Percentiles rank a stretch among this genome's conserved stretches.
phyloP scores from a whole-genome alignment of 163 green algal species.

The Smithsoniella earleae region DNA sequence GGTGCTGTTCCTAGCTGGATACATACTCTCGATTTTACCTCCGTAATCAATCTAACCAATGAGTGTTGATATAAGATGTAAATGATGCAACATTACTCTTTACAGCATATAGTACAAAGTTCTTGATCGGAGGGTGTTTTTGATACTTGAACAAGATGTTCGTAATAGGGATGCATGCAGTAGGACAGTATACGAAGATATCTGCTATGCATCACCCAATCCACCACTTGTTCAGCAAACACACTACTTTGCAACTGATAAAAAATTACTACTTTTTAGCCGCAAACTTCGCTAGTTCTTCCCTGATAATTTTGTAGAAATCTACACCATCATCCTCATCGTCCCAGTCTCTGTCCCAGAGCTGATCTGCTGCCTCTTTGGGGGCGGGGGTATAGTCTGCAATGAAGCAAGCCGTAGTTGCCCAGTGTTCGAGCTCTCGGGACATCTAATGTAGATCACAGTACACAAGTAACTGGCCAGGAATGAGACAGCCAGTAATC shows the following conservation, averaged over 20 bases:
- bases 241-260: not conserved
- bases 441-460: not conserved
- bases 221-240: too few relatives aligned
- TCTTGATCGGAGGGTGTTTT: too few relatives aligned
- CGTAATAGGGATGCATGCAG: too few relatives aligned
- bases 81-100: too few relatives aligned
- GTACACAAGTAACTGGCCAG: not conserved
- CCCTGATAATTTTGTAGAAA: constrained; percentile 7
- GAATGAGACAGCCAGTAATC: not conserved
- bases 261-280: constrained; percentile 10
- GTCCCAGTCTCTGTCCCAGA: constrained; percentile 23
- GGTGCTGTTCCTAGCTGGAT: too few relatives aligned
- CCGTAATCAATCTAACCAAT: too few relatives aligned
- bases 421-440: not conserved
- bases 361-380: not conserved
- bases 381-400: not conserved
- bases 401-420: not conserved
- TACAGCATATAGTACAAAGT: too few relatives aligned
- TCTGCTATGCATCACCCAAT: too few relatives aligned
- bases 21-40: too few relatives aligned
- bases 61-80: too few relatives aligned
- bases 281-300: constrained; percentile 10
- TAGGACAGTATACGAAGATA: too few relatives aligned
- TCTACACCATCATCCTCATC: constrained; percentile 3
- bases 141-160: too few relatives aligned